Evolutionary conservation across 176 grass and related monocot genomes (phyloP).

Genomic region (Oryza longistaminata): DNA sequence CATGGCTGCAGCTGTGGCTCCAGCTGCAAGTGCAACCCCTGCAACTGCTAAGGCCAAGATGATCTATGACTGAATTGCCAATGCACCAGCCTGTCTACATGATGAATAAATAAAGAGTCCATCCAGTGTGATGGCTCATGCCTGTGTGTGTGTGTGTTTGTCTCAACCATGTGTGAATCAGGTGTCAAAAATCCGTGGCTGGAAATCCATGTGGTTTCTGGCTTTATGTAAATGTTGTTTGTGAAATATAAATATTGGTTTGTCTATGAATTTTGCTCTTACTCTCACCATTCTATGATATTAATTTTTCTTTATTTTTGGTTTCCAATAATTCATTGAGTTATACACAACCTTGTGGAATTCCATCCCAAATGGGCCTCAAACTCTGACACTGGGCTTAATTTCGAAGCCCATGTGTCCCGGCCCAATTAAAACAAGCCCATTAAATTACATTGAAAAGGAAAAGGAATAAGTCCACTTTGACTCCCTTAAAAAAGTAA

Average conservation of each 20-base stretch:
- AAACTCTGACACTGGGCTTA: not conserved
- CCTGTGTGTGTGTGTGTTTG: not conserved
- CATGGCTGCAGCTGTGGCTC: constrained; percentile 1
- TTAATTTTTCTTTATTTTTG: not conserved
- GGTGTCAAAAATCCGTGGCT: not conserved
- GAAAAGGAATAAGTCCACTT: too few species aligned
- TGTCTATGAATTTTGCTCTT: not conserved
- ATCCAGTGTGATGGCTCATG: not conserved
- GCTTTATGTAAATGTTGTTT: not conserved
- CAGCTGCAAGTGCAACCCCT: not conserved
- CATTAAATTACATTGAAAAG: not conserved
- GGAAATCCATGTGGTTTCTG: not conserved
- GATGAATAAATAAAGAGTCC: not conserved
- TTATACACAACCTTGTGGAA: not conserved
- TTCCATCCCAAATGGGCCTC: not conserved
- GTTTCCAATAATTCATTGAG: not conserved
- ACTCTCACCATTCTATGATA: too few species aligned
- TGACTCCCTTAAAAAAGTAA: too few species aligned
- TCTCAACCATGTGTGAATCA: not conserved
- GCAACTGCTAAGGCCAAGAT: not conserved
- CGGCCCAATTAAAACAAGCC: not conserved
- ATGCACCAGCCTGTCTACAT: not conserved
- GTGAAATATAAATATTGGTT: not conserved
- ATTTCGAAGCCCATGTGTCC: not conserved
- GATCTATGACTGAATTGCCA: not conserved